Evolutionary conservation across 768 basidiomycete genomes (phyloP), one percentile per base, ranked within the genome.

Genomic region (Lentinula sp.): DNA sequence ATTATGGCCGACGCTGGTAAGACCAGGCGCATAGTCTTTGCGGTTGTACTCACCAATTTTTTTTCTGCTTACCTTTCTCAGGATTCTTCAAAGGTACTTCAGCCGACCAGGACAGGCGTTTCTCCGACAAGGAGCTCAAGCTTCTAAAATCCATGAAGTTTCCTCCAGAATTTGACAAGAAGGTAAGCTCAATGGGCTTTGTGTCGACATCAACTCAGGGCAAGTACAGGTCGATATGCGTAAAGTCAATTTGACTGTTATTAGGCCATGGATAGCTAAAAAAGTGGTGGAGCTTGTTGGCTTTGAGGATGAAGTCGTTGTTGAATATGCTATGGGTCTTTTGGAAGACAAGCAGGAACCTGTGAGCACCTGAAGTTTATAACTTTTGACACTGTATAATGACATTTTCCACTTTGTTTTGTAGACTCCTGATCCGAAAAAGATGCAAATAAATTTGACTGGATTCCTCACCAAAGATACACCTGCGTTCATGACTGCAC

Each of bases 261-360:
- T 99, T 69, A 81, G 91, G 62, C 93, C 94, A 2, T 99, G 97
- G 97, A 87, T 98, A 62, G 90, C 92, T 13, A 94, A 93, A 80
- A 91, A 92, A 73, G 88, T 97, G 60, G 83, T 90, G 3, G 91
- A 95, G 61, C 81, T 97, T 20, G 85, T 95, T 46, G 93, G 95
- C 2, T 86, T 98, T 41, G 97, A 99, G 68, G 97, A 99, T 73
- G 97, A 99, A 71, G 88, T 99, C 46, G 88, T 98, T 45, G 87
- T 98, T 33, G 96, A 98, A 70, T 98, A 97, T 69, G 93, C 94
- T 16, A 93, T 94, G 86, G 93, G 93, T 16, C 79, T 98, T 18
- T 76, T 99, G 5, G 97, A 99, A 70, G 93, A 97, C 67, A 79
- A 85, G 52, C 81, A 84, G 15, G 83, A 90, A 64, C 88, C 91